Conservation (phyloP, 2,329 filamentous ascomycete species). For the Pyrenochaeta sp. region DNA sequence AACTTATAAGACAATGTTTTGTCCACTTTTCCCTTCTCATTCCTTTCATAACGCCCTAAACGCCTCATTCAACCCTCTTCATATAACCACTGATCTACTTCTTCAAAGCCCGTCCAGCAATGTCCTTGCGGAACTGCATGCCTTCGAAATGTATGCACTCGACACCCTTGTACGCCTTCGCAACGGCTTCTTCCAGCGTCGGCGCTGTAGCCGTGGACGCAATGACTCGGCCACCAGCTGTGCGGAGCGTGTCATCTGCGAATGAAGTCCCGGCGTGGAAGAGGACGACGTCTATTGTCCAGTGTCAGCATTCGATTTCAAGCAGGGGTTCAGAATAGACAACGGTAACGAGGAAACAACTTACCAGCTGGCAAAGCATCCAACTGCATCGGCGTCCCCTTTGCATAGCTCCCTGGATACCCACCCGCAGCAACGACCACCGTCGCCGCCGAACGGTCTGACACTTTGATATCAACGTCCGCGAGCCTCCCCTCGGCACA, state of each 20-base stretch:
- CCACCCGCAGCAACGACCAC: conserved; percentile 93
- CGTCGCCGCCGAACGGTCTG: conserved; percentile 78
- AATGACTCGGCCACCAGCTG: conserved; percentile 89
- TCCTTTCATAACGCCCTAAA: conserved; percentile 2
- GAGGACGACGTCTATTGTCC: conserved; percentile 65
- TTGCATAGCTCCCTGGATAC: conserved; percentile 83
- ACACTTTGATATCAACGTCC: conserved; percentile 71
- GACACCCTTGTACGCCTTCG: conserved; percentile 86
- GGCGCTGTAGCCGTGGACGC: conserved; percentile 82
- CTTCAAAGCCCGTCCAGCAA: conserved; percentile 66
- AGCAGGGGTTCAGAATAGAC: no score
- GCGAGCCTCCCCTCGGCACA: conserved; percentile 79
- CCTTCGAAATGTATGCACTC: conserved; percentile 81
- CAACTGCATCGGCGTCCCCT: conserved; percentile 71
- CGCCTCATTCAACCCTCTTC: background rate
- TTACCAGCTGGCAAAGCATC: conserved; percentile 58
- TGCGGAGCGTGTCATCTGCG: conserved; percentile 69
- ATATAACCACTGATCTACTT: conserved; percentile 20
- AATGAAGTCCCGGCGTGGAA: conserved; percentile 91
- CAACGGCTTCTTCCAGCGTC: conserved; percentile 81
- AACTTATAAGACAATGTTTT: conserved; percentile 1
- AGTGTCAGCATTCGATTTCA: conserved; percentile 31
- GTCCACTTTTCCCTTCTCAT: no score
- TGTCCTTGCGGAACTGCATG: conserved; percentile 93
- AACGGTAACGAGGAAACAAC: conserved; percentile 51